A percentile compares a stretch with the other conserved stretches of the same genome.
Evolutionary conservation across 305 asterid species (phyloP).

Genomic region (Euphrasia arctica): DNA sequence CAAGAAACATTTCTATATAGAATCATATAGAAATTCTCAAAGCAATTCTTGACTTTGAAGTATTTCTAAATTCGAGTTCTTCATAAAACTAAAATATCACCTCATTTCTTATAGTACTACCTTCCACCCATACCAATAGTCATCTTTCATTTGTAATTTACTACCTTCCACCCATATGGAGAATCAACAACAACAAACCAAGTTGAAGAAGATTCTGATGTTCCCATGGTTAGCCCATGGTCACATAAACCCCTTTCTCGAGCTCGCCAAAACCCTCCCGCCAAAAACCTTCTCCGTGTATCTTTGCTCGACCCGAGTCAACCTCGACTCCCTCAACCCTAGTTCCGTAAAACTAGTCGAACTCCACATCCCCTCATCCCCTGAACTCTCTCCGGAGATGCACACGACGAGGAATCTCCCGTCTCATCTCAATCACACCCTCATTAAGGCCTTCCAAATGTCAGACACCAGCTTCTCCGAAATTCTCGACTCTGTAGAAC

Average conservation of each 20-base stretch:
- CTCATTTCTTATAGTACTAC: too few relatives aligned
- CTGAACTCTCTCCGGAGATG: slow-evolving; percentile 29
- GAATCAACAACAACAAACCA: neutral
- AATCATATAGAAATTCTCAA: too few relatives aligned
- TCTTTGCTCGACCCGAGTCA: slow-evolving; percentile 33
- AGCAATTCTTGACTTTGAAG: too few relatives aligned
- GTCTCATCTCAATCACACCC: neutral
- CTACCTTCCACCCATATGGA: neutral
- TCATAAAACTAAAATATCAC: too few relatives aligned
- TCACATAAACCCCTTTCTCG: slow-evolving; percentile 26
- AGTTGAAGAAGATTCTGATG: too few relatives aligned
- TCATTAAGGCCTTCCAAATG: slow-evolving; percentile 20
- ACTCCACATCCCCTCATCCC: neutral
- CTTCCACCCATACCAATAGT: too few relatives aligned
- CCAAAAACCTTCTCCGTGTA: slow-evolving; percentile 22
- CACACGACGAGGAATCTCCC: slow-evolving; percentile 29
- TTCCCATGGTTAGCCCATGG: neutral
- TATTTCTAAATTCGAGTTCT: too few relatives aligned
- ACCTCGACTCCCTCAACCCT: slow-evolving; percentile 25
- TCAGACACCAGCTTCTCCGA: too few relatives aligned
- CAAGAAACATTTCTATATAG: too few relatives aligned
- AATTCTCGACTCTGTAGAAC: too few relatives aligned
- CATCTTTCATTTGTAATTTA: too few relatives aligned
- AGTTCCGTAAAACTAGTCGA: slow-evolving; percentile 25
- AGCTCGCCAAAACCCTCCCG: slow-evolving; percentile 31